Conservation (phyloP, 2,329 filamentous ascomycete genomes). For the Piedraia hortae region DNA sequence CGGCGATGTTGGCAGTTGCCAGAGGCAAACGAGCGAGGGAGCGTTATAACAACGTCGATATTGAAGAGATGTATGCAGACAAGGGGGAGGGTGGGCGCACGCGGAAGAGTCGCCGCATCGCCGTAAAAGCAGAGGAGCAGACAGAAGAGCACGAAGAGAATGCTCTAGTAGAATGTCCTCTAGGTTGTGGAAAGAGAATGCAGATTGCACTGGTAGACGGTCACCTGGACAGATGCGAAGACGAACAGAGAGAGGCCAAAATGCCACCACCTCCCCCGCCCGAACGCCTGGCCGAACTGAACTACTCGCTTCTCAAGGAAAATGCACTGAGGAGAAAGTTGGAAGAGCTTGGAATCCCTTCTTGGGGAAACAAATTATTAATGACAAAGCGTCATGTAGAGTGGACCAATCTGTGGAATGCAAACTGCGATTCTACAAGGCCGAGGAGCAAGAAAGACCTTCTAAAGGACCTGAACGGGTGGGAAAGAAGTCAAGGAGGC, state of each 20-base stretch:
- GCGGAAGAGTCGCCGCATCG: constrained; percentile 13
- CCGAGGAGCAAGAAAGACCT: constrained; percentile 46
- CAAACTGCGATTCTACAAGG: constrained; percentile 64
- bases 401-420: constrained; percentile 90
- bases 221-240: constrained; percentile 48
- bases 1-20: constrained; percentile 36
- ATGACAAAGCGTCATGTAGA: constrained; percentile 65
- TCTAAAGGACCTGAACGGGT: constrained; percentile 50
- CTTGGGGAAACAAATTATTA: constrained; percentile 35
- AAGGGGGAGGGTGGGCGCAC: constrained; percentile 9
- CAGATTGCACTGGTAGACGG: constrained; percentile 48
- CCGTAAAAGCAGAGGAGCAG: constrained; percentile 9
- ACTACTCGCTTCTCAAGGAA: constrained; percentile 72
- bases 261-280: too few species aligned
- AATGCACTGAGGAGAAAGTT: constrained; percentile 53
- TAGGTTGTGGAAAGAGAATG: constrained; percentile 49
- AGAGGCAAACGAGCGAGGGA: constrained; percentile 27
- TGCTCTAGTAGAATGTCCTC: constrained; percentile 57
- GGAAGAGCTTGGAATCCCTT: constrained; percentile 49
- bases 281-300: constrained; percentile 50
- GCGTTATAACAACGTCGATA: constrained; percentile 8
- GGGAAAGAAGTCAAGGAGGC: constrained; percentile 62
- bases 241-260: constrained; percentile 12
- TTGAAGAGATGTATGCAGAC: constrained; percentile 5
- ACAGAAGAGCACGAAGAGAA: constrained; percentile 21